Conservation (phyloP, 1,139 yeast species). For the Sugiyamaella sp. region DNA sequence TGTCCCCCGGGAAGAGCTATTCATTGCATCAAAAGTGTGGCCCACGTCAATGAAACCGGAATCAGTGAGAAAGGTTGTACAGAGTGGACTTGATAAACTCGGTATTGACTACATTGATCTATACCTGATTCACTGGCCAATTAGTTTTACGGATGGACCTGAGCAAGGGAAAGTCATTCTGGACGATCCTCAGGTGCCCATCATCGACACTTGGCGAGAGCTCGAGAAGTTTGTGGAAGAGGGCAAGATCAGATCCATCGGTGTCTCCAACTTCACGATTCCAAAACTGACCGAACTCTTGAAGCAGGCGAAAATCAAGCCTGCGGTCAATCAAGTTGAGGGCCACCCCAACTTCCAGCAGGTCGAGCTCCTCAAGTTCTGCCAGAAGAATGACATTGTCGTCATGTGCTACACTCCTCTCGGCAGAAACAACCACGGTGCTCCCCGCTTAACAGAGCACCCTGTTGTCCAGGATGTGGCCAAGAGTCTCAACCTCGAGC, state of each 20-base stretch:
- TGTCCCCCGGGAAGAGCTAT: constrained; percentile 44
- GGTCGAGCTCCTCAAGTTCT: constrained; percentile 63
- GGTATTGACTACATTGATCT: constrained; percentile 62
- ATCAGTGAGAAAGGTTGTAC: constrained; percentile 50
- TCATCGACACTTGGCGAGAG: constrained; percentile 79
- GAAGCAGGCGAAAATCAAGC: constrained; percentile 69
- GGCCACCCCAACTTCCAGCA: constrained; percentile 92
- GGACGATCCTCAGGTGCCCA: constrained; percentile 64
- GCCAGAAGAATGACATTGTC: constrained; percentile 61
- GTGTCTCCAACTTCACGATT: constrained; percentile 82
- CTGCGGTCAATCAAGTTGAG: constrained; percentile 85
- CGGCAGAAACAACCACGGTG: constrained; percentile 54
- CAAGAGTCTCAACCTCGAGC: constrained; percentile 52
- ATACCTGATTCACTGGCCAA: constrained; percentile 67
- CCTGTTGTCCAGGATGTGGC: constrained; percentile 54
- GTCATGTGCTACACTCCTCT: constrained; percentile 80
- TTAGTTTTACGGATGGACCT: constrained; percentile 63
- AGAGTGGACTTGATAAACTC: constrained; percentile 56
- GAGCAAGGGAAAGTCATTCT: constrained; percentile 48
- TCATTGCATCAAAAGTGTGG: constrained; percentile 51
- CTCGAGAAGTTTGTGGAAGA: constrained; percentile 60
- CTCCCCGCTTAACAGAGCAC: constrained; percentile 58
- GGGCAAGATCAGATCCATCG: constrained; percentile 70
- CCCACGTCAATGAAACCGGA: constrained; percentile 48
- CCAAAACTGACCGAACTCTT: constrained; percentile 72